Percentiles rank a stretch among this genome's conserved stretches.
These are phyloP conservation scores for Aspergillus tanneri DNA, from an alignment of 2,329 filamentous ascomycete genomes.

Conservation along the genomic window DNA sequence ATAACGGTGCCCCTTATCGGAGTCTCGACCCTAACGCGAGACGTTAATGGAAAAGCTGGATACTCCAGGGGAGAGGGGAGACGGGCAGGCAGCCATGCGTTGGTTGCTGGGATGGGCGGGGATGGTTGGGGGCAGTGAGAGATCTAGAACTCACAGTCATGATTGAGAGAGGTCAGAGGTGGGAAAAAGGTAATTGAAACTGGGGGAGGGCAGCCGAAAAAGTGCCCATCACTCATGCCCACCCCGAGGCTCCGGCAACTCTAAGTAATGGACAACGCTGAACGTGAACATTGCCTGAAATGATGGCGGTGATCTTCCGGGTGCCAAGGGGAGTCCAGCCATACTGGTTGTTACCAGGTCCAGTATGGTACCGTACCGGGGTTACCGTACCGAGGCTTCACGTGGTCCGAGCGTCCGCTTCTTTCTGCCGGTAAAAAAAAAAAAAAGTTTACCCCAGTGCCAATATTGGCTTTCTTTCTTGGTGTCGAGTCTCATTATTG, in stretches of 20 bases:
- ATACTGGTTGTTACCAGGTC: not conserved
- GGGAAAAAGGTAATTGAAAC: conserved; percentile 10
- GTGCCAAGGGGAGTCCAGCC: conserved; percentile 21
- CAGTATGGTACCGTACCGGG: conserved; percentile 28
- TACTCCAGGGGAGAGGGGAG: conserved; percentile 4
- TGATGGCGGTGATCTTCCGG: conserved; percentile 22
- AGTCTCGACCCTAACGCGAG: conserved; percentile 47
- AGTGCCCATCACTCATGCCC: conserved; percentile 19
- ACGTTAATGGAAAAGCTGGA: not conserved
- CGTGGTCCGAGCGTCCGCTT: conserved; percentile 16
- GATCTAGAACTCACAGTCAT: conserved; percentile 28
- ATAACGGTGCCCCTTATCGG: conserved; percentile 79
- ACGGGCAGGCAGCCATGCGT: conserved; percentile 4
- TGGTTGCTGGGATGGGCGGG: not conserved
- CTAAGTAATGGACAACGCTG: not conserved
- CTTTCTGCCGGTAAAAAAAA: conserved; percentile 9
- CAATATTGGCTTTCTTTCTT: not conserved
- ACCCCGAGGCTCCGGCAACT: conserved; percentile 17
- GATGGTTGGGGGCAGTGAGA: not conserved
- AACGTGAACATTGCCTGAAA: not conserved
- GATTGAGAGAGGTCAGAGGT: conserved; percentile 17
- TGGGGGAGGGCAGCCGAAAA: conserved; percentile 17
- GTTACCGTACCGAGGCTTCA: conserved; percentile 33
- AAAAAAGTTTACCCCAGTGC: not conserved
- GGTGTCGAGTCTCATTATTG: not conserved